Evolutionary conservation across 768 basidiomycete genomes (phyloP).

Genomic region (Boletales sp.): DNA sequence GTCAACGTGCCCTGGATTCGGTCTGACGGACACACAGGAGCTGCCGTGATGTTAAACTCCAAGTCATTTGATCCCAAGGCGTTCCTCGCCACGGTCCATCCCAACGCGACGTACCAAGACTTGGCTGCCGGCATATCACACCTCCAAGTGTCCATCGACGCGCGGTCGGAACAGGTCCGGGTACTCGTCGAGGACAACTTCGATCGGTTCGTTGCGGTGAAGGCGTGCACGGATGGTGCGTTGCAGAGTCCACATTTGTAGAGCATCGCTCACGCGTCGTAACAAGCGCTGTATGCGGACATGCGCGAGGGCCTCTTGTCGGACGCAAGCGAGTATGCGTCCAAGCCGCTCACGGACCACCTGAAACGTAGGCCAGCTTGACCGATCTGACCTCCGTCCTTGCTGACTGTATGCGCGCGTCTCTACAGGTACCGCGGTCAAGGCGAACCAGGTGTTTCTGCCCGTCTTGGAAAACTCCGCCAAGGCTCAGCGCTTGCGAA

Average conservation of each 20-base stretch:
- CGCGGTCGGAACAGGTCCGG: constrained; percentile 90
- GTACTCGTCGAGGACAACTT: constrained; percentile 97
- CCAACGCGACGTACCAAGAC: constrained; percentile 93
- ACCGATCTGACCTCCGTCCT: no score
- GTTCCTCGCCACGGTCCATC: constrained; percentile 88
- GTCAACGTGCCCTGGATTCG: constrained; percentile 1
- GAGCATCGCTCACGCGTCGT: no score
- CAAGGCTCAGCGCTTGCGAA: constrained; percentile 89
- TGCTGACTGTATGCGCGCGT: constrained; percentile 10
- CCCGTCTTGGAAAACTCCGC: constrained; percentile 94
- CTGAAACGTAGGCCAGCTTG: constrained; percentile 64
- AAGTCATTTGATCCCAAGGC: constrained; percentile 96
- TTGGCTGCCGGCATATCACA: constrained; percentile 73
- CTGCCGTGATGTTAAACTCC: constrained; percentile 79
- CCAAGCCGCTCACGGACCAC: constrained; percentile 76
- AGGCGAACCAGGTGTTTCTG: constrained; percentile 93
- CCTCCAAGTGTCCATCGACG: constrained; percentile 77
- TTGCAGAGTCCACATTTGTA: no score
- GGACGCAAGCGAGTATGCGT: constrained; percentile 74
- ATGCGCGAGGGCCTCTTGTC: constrained; percentile 89
- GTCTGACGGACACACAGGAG: constrained; percentile 44
- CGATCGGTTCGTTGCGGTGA: constrained; percentile 95
- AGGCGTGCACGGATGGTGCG: constrained; percentile 92
- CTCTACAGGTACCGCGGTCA: constrained; percentile 73
- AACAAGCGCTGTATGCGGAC: constrained; percentile 80